Conservation (phyloP, 129 eudicot species). For the Flaveria brownii region DNA sequence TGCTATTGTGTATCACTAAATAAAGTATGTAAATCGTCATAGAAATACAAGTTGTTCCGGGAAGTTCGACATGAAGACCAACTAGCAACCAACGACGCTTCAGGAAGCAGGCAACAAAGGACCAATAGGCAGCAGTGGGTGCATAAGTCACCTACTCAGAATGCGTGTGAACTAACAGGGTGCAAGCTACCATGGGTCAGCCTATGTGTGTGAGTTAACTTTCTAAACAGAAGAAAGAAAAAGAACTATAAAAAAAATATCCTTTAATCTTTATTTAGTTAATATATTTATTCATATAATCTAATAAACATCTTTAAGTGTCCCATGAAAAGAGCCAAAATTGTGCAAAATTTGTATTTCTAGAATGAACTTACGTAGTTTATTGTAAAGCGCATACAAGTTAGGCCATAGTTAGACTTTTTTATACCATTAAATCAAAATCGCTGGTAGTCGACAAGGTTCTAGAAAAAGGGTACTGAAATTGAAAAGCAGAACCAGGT, state of each 20-base stretch:
- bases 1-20: too few relatives aligned
- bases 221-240: too few relatives aligned
- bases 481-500: not conserved
- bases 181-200: too few relatives aligned
- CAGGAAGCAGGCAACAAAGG: too few relatives aligned
- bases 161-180: too few relatives aligned
- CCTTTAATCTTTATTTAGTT: not conserved
- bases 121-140: too few relatives aligned
- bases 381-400: not conserved
- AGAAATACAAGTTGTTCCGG: too few relatives aligned
- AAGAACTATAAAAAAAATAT: not conserved
- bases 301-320: not conserved
- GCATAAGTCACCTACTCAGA: too few relatives aligned
- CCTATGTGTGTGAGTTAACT: too few relatives aligned
- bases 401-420: not conserved
- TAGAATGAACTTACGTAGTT: not conserved
- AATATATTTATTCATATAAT: not conserved
- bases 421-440: not conserved
- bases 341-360: not conserved
- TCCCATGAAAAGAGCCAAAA: not conserved
- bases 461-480: not conserved
- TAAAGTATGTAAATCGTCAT: too few relatives aligned
- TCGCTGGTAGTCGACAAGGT: not conserved
- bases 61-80: too few relatives aligned
- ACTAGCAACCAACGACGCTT: too few relatives aligned